A percentile compares a stretch with the other conserved stretches of the same genome.
Evolutionary conservation across 768 basidiomycete species (phyloP).

Genomic region (Lentinula guzmanii): DNA sequence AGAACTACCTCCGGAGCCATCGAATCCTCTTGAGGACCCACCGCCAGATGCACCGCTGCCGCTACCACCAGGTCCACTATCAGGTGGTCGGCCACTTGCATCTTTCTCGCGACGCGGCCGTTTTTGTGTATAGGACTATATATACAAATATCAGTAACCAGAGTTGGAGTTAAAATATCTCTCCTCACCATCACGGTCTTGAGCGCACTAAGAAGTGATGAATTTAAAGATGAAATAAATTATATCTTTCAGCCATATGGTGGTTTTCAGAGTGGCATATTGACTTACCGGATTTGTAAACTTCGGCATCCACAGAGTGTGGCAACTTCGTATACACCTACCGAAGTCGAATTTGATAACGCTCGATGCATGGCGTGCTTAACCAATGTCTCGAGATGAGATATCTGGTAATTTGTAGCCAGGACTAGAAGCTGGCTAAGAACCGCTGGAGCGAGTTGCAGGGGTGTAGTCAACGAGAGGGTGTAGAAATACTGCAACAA

Average conservation of each 20-base stretch:
- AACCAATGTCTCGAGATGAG: constrained; percentile 72
- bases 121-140: constrained; percentile 74
- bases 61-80: constrained; percentile 27
- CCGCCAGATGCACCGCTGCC: constrained; percentile 24
- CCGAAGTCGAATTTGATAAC: constrained; percentile 77
- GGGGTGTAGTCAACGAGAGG: constrained; percentile 75
- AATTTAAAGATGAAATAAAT: constrained; percentile 4
- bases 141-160: neutral
- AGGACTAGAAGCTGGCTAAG: constrained; percentile 83
- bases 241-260: neutral
- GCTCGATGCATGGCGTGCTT: constrained; percentile 93
- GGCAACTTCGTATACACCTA: constrained; percentile 93
- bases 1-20: constrained; percentile 25
- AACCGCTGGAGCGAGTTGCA: constrained; percentile 88
- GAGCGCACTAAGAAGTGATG: constrained; percentile 45
- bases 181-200: constrained; percentile 75
- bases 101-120: constrained; percentile 53
- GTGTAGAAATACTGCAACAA: constrained; percentile 94
- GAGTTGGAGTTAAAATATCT: neutral
- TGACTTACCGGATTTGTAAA: constrained; percentile 77
- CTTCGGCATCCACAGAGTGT: constrained; percentile 86
- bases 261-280: constrained; percentile 14
- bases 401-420: constrained; percentile 74
- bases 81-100: constrained; percentile 26
- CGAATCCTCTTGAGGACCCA: constrained; percentile 19